Percentiles rank a stretch among this genome's conserved stretches.
phyloP scores from a whole-genome alignment of 2,329 filamentous ascomycete species.

The Sporothrix humicola region DNA sequence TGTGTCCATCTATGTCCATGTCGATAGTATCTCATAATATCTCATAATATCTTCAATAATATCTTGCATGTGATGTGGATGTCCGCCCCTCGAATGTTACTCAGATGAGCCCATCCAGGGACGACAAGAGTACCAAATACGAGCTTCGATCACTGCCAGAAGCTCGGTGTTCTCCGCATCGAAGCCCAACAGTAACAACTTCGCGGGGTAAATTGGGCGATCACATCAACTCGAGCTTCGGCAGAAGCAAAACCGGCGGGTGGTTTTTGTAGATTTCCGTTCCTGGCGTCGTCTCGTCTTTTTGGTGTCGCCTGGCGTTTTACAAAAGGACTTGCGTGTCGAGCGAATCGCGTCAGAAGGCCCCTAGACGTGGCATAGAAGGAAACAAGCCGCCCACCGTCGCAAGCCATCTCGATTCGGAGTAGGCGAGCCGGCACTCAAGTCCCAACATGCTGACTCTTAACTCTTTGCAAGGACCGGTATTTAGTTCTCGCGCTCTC shows the following conservation, averaged over 20 bases:
- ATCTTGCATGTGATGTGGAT: neutral
- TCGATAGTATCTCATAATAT: too few species aligned
- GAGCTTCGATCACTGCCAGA: too few species aligned
- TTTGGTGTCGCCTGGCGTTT: neutral
- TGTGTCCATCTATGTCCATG: neutral
- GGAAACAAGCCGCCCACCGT: neutral
- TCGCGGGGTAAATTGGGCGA: neutral
- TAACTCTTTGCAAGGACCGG: neutral
- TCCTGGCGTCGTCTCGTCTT: constrained; percentile 1
- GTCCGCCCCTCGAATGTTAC: too few species aligned
- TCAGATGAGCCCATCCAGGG: too few species aligned
- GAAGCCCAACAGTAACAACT: neutral
- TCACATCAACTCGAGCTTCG: neutral
- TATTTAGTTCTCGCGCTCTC: too few species aligned
- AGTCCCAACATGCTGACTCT: neutral
- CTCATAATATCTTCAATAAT: neutral
- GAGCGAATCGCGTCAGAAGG: neutral
- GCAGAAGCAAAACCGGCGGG: constrained; percentile 10
- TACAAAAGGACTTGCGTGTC: neutral
- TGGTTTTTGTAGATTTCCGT: neutral
- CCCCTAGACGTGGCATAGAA: too few species aligned
- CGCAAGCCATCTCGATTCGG: constrained; percentile 3
- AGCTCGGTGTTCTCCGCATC: neutral
- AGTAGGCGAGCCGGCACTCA: neutral
- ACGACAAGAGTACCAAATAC: too few species aligned